Percentiles rank a stretch among this genome's conserved stretches.
Evolutionary conservation across 1,284 basidiomycete genomes (phyloP).

Genomic region (Golubevia sp.): DNA sequence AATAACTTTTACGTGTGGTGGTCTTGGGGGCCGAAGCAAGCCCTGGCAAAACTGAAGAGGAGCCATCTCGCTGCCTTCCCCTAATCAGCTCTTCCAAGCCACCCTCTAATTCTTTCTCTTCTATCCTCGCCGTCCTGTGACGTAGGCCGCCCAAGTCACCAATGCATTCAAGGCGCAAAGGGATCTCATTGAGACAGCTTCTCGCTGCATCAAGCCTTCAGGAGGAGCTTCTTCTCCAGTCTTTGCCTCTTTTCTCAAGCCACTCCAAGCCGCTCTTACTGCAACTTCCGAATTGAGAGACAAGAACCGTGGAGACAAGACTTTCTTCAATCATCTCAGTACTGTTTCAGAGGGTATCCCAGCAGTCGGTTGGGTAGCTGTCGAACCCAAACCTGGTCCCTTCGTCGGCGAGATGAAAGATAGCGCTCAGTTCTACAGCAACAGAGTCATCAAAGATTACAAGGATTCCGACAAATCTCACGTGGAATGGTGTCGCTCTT

Average conservation of each 20-base stretch:
- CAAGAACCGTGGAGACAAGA: slow-evolving; percentile 76
- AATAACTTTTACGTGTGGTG: too few species aligned
- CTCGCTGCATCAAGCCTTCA: slow-evolving; percentile 72
- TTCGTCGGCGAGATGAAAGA: slow-evolving; percentile 86
- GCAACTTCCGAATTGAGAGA: slow-evolving; percentile 81
- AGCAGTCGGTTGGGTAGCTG: slow-evolving; percentile 88
- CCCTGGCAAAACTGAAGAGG: too few species aligned
- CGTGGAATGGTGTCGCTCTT: slow-evolving; percentile 83
- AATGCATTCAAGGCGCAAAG: slow-evolving; percentile 75
- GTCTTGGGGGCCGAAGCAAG: too few species aligned
- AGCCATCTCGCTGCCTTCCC: too few species aligned
- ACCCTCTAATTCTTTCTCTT: background rate
- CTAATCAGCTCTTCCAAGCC: background rate
- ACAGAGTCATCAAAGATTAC: slow-evolving; percentile 88
- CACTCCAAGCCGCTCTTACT: slow-evolving; percentile 76
- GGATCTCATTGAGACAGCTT: slow-evolving; percentile 72
- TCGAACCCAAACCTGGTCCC: slow-evolving; percentile 79
- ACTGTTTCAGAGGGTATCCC: slow-evolving; percentile 81
- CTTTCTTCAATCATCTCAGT: slow-evolving; percentile 80
- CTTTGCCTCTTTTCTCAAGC: slow-evolving; percentile 71
- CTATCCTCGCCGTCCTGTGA: background rate
- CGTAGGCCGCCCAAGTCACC: slow-evolving; percentile 71
- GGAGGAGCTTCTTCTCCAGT: slow-evolving; percentile 69
- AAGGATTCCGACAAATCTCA: slow-evolving; percentile 90
- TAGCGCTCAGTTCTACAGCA: slow-evolving; percentile 84